phyloP scores from a whole-genome alignment of 2,329 filamentous ascomycete species.

The Arthroderma uncinatum region DNA sequence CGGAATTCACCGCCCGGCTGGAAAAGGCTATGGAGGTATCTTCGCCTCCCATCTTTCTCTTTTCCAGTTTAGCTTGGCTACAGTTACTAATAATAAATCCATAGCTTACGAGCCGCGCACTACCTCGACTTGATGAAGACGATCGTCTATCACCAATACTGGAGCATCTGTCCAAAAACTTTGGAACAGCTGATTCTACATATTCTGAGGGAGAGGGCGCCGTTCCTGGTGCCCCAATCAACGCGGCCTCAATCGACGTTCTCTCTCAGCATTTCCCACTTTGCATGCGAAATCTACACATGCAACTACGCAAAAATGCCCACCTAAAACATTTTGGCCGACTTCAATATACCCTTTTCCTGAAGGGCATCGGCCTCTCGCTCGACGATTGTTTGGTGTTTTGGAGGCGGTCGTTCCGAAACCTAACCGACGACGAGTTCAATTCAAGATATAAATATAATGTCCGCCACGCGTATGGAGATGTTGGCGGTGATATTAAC shows the following conservation, averaged over 20 bases:
- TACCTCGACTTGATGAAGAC: constrained; percentile 90
- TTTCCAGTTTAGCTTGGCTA: constrained; percentile 10
- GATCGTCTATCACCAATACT: constrained; percentile 71
- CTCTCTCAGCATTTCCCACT: constrained; percentile 75
- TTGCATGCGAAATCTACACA: constrained; percentile 89
- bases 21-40: constrained; percentile 71
- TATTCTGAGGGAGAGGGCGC: constrained; percentile 58
- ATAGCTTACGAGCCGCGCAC: constrained; percentile 74
- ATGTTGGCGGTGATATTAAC: constrained; percentile 86
- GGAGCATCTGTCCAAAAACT: constrained; percentile 84
- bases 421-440: constrained; percentile 85
- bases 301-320: constrained; percentile 69
- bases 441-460: constrained; percentile 98
- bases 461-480: constrained; percentile 85
- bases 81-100: constrained; percentile 2
- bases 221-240: constrained; percentile 61
- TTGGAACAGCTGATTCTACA: constrained; percentile 76
- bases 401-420: constrained; percentile 78
- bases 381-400: constrained; percentile 88
- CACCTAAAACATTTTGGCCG: constrained; percentile 91
- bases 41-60: constrained; percentile 15
- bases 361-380: constrained; percentile 86
- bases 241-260: constrained; percentile 65
- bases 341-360: constrained; percentile 88
- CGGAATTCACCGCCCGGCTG: constrained; percentile 69